A percentile compares a stretch with the other conserved stretches of the same genome.
Evolutionary conservation across 148 eudicot genomes (phyloP).

Genomic region (Drosera capensis): DNA sequence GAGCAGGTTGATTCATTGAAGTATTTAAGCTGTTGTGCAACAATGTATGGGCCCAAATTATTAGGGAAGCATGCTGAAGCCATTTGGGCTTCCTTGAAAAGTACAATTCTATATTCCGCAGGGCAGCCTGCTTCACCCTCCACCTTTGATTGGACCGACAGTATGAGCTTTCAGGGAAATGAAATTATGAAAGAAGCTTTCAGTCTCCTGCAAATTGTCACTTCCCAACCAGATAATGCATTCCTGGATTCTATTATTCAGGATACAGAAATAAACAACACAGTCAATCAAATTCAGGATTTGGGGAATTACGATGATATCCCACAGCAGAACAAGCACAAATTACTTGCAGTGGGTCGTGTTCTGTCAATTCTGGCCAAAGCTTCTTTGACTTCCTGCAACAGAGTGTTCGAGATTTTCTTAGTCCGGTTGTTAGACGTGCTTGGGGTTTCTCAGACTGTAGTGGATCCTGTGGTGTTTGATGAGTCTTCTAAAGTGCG

Average conservation of each 20-base stretch:
- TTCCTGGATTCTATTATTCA: constrained; percentile 39
- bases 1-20: constrained; percentile 77
- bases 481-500: constrained; percentile 12
- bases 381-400: constrained; percentile 50
- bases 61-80: constrained; percentile 41
- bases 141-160: constrained; percentile 16
- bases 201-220: constrained; percentile 46
- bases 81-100: constrained; percentile 62
- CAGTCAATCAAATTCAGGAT: constrained; percentile 22
- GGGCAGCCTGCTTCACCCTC: constrained; percentile 14
- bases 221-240: constrained; percentile 22
- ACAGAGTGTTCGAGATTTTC: constrained; percentile 47
- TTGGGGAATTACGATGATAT: constrained; percentile 27
- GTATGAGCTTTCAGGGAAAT: constrained; percentile 35
- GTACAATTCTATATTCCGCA: constrained; percentile 22
- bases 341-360: constrained; percentile 42
- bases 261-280: constrained; percentile 44
- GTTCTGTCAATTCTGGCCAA: constrained; percentile 41
- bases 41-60: constrained; percentile 60
- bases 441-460: constrained; percentile 29
- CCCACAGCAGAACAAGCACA: constrained; percentile 30
- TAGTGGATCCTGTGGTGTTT: constrained; percentile 11
- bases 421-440: constrained; percentile 28
- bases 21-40: constrained; percentile 61
- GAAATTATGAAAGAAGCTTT: constrained; percentile 59